Evolutionary conservation across 1,284 basidiomycete genomes (phyloP).

Genomic region (Coniferiporia sulphurascens): DNA sequence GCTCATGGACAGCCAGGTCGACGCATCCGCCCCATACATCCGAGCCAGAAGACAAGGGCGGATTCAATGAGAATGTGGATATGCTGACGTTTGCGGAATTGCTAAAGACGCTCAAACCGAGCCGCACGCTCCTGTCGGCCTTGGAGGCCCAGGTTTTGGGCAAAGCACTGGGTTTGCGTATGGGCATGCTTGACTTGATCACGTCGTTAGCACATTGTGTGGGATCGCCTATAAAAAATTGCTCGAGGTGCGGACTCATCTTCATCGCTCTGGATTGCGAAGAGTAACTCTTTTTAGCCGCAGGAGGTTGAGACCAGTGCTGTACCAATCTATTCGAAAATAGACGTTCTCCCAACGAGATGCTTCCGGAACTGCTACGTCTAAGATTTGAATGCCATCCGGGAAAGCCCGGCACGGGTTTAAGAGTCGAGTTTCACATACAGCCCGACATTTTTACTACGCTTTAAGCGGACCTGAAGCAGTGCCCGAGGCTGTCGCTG

Average conservation of each 20-base stretch:
- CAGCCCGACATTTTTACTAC: too few relatives aligned
- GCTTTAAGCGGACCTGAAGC: too few relatives aligned
- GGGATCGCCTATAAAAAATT: constrained; percentile 26
- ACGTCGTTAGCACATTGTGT: constrained; percentile 24
- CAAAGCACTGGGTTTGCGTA: constrained; percentile 36
- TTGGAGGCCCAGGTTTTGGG: constrained; percentile 35
- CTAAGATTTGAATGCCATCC: too few relatives aligned
- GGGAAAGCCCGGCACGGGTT: too few relatives aligned
- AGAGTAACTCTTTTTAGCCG: too few relatives aligned
- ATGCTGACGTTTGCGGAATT: constrained; percentile 21
- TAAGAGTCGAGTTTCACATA: too few relatives aligned
- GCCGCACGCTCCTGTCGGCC: constrained; percentile 19
- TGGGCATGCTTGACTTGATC: constrained; percentile 37
- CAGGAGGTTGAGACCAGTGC: too few relatives aligned
- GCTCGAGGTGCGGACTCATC: constrained; percentile 27
- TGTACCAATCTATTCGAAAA: too few relatives aligned
- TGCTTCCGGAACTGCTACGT: too few relatives aligned
- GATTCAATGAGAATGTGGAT: constrained; percentile 12
- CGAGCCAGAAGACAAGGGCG: not conserved
- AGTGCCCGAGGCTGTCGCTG: too few relatives aligned
- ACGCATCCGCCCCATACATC: not conserved
- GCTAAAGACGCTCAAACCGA: constrained; percentile 31
- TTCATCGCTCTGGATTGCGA: too few relatives aligned
- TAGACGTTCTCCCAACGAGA: too few relatives aligned
- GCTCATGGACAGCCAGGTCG: not conserved